phyloP scores from a whole-genome alignment of 2,329 filamentous ascomycete species.

The Alternaria viburni region DNA sequence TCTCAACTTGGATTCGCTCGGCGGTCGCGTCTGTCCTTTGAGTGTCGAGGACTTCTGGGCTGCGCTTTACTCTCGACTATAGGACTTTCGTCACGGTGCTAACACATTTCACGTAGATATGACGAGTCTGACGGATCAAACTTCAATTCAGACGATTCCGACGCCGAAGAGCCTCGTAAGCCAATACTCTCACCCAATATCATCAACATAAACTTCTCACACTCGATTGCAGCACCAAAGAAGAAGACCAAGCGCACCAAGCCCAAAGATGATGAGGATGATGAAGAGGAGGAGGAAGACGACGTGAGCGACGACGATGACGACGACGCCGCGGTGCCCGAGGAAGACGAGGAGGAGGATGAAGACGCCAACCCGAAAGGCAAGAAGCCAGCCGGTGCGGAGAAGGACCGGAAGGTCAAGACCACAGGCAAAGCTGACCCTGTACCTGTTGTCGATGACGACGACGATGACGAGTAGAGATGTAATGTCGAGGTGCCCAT shows the following conservation, averaged over 20 bases:
- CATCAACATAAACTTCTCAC: neutral
- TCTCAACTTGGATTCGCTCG: neutral
- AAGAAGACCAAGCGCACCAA: slow-evolving; percentile 45
- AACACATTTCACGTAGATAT: slow-evolving; percentile 35
- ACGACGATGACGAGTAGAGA: slow-evolving; percentile 34
- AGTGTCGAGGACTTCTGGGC: neutral
- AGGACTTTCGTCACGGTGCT: slow-evolving; percentile 19
- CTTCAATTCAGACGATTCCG: slow-evolving; percentile 46
- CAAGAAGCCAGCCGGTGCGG: slow-evolving; percentile 45
- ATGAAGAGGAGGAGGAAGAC: slow-evolving; percentile 40
- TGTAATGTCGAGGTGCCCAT: neutral
- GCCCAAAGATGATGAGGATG: slow-evolving; percentile 37
- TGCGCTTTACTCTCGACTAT: neutral
- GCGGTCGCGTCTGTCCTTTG: neutral
- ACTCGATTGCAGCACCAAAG: slow-evolving; percentile 36
- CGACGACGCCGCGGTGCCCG: slow-evolving; percentile 10
- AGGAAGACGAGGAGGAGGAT: slow-evolving; percentile 42
- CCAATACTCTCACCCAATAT: neutral
- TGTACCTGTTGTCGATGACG: slow-evolving; percentile 42
- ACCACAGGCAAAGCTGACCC: slow-evolving; percentile 34
- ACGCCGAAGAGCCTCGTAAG: slow-evolving; percentile 46
- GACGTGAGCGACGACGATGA: slow-evolving; percentile 13
- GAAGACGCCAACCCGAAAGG: slow-evolving; percentile 45
- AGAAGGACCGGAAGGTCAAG: slow-evolving; percentile 45
- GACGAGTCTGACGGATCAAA: slow-evolving; percentile 46